Base-by-base conservation (phyloP, 805 yeast genomes). In the Teunomyces funiuensis region DNA sequence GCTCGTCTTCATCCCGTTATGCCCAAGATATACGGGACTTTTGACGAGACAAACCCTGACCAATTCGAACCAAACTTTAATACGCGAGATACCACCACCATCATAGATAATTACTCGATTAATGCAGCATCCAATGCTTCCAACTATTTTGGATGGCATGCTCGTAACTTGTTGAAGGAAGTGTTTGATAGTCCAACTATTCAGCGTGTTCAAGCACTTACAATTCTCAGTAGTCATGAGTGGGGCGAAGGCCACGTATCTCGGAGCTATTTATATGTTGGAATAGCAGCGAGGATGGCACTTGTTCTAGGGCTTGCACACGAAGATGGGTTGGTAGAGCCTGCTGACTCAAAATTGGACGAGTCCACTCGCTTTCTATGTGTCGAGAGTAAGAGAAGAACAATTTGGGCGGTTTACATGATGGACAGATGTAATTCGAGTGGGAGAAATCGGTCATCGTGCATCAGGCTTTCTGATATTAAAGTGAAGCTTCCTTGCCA, bases 371-470 rank as follows among this genome's bases (percentile, higher is more conserved):
- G 36, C 8, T 54, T 55, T 26, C 55, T 67, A 15, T 42, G 51
- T 5, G 39, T 47, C 10, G 74, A 69, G 40, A 52, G 59, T 20
- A 58, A 63, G 45, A 36, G 70, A 25, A 45, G 74, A 33, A 66
- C 74, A 3, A 49, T 68, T 3, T 69, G 74, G 74, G 47, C 65
- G 3, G 69, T 66, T 9, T 66, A 61, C 40, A 65, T 68, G 71
- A 65, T 69, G 71, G 74, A 68, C 45, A 42, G 70, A 27, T 65
- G 71, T 42, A 66, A 60, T 27, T 58, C 68, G 6, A 60, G 68
- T 44, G 70, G 71, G 3, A 45, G 66, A 37, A 52, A 58, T 23
- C 42, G 71, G 22, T 54, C 62, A 7, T 54, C 66, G 13, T 62
- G 67, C 20, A 55, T 67, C 4, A 52, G 53, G 39, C 50, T 65